These are phyloP conservation scores for Heterobasidion parviporum DNA, from an alignment of 1,284 basidiomycete genomes.

Conservation along the genomic window DNA sequence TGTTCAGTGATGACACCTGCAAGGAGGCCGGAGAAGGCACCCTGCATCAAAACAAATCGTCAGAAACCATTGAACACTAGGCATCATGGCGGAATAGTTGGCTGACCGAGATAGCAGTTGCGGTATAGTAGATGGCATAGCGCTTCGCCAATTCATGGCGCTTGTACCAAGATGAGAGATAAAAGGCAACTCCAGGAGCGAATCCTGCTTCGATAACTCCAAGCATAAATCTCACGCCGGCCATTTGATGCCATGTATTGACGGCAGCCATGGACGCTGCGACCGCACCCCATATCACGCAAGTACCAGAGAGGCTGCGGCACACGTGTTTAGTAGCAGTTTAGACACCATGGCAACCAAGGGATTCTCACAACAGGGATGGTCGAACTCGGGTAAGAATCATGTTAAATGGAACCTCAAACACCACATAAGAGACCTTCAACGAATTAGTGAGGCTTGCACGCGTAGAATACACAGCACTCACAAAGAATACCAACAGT, in stretches of 20 bases:
- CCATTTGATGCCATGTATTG: slow-evolving; percentile 13
- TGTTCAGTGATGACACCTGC: slow-evolving; percentile 1
- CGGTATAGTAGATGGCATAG: slow-evolving; percentile 18
- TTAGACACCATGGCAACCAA: neutral
- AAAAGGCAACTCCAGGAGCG: slow-evolving; percentile 15
- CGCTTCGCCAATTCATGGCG: slow-evolving; percentile 17
- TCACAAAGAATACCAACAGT: slow-evolving; percentile 20
- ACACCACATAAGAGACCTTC: neutral
- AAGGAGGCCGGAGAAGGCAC: slow-evolving; percentile 28
- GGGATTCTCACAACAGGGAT: neutral
- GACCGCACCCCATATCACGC: slow-evolving; percentile 14
- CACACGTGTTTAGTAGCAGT: neutral
- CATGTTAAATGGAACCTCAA: slow-evolving; percentile 1
- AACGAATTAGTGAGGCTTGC: neutral
- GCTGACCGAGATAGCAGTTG: slow-evolving; percentile 6
- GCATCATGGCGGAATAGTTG: neutral
- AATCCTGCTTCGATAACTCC: slow-evolving; percentile 22
- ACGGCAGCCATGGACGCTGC: slow-evolving; percentile 15
- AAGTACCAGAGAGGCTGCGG: slow-evolving; percentile 11
- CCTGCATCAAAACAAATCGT: neutral
- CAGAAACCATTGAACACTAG: neutral
- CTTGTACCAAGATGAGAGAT: slow-evolving; percentile 16
- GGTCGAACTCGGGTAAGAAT: slow-evolving; percentile 1
- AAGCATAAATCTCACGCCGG: slow-evolving; percentile 21
- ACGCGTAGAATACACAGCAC: slow-evolving; percentile 2